Base-by-base conservation (phyloP, 2,329 filamentous ascomycete species). In the Rachicladosporium sp. region DNA sequence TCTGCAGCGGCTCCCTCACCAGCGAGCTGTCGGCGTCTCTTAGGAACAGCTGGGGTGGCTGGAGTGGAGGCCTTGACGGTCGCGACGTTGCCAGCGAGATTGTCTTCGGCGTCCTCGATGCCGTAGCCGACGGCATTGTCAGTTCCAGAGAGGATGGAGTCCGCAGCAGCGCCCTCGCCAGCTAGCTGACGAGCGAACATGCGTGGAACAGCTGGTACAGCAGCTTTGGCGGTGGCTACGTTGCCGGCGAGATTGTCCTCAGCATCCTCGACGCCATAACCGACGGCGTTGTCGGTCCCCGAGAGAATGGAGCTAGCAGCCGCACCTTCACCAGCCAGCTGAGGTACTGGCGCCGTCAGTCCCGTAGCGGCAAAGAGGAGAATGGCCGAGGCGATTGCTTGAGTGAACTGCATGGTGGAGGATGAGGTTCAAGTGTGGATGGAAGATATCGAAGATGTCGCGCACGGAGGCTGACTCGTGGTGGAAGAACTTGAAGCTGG, bases 81-180 rank as follows among this genome's bases (percentile, higher is more conserved):
- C n/a, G 42, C 35, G 29, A 51, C 42, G 13, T 31, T 15, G 6
- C 31, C 38, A 4, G 49, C 47, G 19, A 35, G 42, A 38, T 49
- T 48, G 33, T 51, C 45, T 40, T 49, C 45, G 6, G 46, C 46
- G 33, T 52, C 44, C 40, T 53, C 45, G 15, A 50, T 39, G 5
- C 49, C 49, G 13, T 47, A 48, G 10, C 50, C 50, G 6, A 49
- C 40, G 4, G 43, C 49, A 12, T 51, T 50, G 31, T 51, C 49
- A 3, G 49, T 50, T 7, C 29, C 29, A 8, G 45, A 42, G 13
- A 52, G 40, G 34, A 51, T 35, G 12, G 45, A 49, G 36, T 50
- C 36, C 15, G 45, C 46, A 11, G 47, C 49, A 6, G 46, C 44
- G 4, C 50, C 50, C 15, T 50, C 49, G 7, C 49, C 48, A 11